Evolutionary conservation across 1,284 basidiomycete species (phyloP), one percentile per base, ranked within the genome.

Genomic region (Ceraceosorus guamensis): DNA sequence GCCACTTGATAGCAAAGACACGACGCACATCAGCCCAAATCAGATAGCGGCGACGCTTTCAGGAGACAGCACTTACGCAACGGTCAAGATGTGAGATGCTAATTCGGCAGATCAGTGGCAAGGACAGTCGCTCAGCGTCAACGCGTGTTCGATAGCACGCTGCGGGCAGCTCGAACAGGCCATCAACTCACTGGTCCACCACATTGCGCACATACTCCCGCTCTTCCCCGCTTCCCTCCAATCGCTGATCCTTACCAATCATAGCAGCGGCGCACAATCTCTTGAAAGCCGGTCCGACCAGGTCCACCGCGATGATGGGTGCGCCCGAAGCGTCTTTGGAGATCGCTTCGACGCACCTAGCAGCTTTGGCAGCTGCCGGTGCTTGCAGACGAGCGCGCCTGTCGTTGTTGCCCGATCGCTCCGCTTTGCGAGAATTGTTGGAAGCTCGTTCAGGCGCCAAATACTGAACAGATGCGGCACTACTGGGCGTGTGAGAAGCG

Each of bases 241-340:
- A 48, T 30, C 3, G 37, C 34, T 55, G 57, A 3, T 41, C 52
- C 44, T 39, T 64, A 24, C 24, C 24, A 24, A 24, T 24, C 47
- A 33, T 60, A 53, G 55, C 66, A 47, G 49, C 65, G 48, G 18
- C 57, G 50, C 57, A 61, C 4, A 70, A 55, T 2, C 61, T 55
- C 32, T 68, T 62, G 41, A 70, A 67, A 45, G 59, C 56, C 43
- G 56, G 48, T 2, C 63, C 61, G 4, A 62, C 51, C 18, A 74
- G 59, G 52, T 74, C 70, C 2, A 72, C 68, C 14, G 69, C 72
- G 16, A 71, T 47, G 31, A 74, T 61, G 14, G 72, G 67, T 7
- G 70, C 49, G n/a, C 61, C 57, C 31, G 68, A 16, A 11, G 39
- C 39, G 39, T 41, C 67, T 8, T 59, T 51, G 13, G 65, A 55